Evolutionary conservation across 1,284 basidiomycete species (phyloP).

Genomic region (Cystobasidiaceae sp.): DNA sequence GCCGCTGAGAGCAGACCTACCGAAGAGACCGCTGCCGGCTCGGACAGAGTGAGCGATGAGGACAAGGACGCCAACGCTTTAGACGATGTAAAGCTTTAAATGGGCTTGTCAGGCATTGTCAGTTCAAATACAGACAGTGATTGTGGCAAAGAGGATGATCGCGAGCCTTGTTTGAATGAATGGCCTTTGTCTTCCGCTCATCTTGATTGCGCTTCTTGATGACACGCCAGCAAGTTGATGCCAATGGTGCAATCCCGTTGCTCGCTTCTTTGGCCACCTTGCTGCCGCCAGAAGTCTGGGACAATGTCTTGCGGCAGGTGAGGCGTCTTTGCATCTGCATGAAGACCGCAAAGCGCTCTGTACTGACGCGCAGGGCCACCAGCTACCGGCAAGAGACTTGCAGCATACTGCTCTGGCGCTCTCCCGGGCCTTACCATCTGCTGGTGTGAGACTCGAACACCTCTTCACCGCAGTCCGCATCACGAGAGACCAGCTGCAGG

Average conservation of each 20-base stretch:
- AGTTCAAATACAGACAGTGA: too few species aligned
- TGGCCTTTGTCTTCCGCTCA: too few species aligned
- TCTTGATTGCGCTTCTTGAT: too few species aligned
- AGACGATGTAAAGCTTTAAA: background rate
- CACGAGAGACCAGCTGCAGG: conserved; percentile 33
- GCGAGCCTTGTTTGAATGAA: too few species aligned
- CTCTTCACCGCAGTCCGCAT: conserved; percentile 34
- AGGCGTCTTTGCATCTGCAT: too few species aligned
- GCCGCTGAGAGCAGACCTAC: background rate
- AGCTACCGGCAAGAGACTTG: conserved; percentile 26
- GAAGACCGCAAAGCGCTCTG: too few species aligned
- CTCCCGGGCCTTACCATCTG: conserved; percentile 25
- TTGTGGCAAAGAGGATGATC: too few species aligned
- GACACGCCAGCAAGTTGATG: too few species aligned
- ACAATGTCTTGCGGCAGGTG: conserved; percentile 33
- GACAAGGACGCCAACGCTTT: background rate
- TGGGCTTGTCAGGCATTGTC: too few species aligned
- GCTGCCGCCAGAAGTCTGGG: conserved; percentile 39
- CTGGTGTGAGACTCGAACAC: conserved; percentile 19
- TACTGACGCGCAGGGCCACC: too few species aligned
- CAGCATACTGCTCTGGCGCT: conserved; percentile 36
- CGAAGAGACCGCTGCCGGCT: background rate
- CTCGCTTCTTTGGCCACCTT: conserved; percentile 6
- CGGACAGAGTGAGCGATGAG: background rate
- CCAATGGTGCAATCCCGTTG: background rate